Percentiles rank a stretch among this genome's conserved stretches.
Evolutionary conservation across 139 green algal species (phyloP).

Genomic region (Tetraselmis chui): DNA sequence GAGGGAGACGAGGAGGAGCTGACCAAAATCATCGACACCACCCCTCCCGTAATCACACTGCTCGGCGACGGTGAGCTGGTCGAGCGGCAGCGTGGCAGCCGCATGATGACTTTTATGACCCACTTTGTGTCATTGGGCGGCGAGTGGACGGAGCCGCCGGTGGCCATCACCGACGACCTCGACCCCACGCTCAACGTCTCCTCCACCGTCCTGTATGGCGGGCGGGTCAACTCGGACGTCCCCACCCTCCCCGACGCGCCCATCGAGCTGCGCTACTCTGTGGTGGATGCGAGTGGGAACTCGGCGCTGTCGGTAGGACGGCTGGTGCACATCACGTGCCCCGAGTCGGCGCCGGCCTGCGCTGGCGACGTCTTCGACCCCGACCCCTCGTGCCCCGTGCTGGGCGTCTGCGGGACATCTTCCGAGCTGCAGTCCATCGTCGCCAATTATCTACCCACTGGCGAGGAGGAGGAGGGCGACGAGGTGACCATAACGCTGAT

Average conservation of each 20-base stretch:
- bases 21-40: neutral
- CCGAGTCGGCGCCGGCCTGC: neutral
- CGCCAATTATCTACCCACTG: neutral
- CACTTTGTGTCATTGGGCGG: neutral
- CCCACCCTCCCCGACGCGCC: neutral
- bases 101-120: neutral
- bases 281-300: neutral
- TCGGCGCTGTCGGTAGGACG: neutral
- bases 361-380: neutral
- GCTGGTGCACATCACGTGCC: neutral
- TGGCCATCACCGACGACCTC: neutral
- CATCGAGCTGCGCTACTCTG: neutral
- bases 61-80: neutral
- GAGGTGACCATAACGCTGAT: neutral
- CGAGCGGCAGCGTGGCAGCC: neutral
- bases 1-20: neutral
- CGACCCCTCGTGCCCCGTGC: neutral
- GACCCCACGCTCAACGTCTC: neutral
- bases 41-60: neutral
- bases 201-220: neutral
- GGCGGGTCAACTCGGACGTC: neutral
- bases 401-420: neutral
- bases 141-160: neutral
- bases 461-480: neutral
- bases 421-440: neutral